Evolutionary conservation across 179 eudicot species (phyloP), one percentile per base, ranked within the genome.

Genomic region (Silene coronaria): DNA sequence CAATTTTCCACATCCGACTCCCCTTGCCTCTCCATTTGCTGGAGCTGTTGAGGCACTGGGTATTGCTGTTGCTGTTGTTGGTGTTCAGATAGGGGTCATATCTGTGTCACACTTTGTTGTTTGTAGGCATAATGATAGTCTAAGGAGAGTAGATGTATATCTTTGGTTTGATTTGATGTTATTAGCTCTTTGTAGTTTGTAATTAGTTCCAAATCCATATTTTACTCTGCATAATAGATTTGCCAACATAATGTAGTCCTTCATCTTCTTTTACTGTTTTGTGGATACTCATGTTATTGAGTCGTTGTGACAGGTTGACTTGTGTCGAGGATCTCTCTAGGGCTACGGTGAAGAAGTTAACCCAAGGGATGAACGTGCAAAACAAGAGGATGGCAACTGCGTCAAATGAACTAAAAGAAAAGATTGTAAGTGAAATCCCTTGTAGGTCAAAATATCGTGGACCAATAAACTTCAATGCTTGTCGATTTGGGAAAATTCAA

Each of bases 341-440:
- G 77, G 92, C 88, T 76, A 85, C 92, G 62, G 87, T 88, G 79
- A 94, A 91, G 83, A 91, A 91, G 82, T 75, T 94, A 65, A 89
- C 96, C 53, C 98, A 90, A 83, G 98, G 96, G 72, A 88, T 94
- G 96, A 89, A 86, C 78, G 96, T 90, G 65, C 90, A 90, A 76
- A 90, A 88, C 76, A 94, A 90, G 80, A 82, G 85, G 79, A 83
- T 91, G 88, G 89, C 92, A 42, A 80, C 89, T 76, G 93, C 98
- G 75, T 82, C 98, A 12, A 92, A 85, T 58, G 98, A 93, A 86
- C 89, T 83, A 65, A 93, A 91, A 82, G 91, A 86, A 45, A 83
- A 78, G 81, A 86, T 91, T 85, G 97, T 93, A 81, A 87, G 98
- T 88, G 53, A 63, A 36, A 53, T 32, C 42, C 6, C 17, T 16